Evolutionary conservation across 345 rosid genomes (phyloP), one percentile per base, ranked within the genome.

Genomic region (Sonneratia alba): DNA sequence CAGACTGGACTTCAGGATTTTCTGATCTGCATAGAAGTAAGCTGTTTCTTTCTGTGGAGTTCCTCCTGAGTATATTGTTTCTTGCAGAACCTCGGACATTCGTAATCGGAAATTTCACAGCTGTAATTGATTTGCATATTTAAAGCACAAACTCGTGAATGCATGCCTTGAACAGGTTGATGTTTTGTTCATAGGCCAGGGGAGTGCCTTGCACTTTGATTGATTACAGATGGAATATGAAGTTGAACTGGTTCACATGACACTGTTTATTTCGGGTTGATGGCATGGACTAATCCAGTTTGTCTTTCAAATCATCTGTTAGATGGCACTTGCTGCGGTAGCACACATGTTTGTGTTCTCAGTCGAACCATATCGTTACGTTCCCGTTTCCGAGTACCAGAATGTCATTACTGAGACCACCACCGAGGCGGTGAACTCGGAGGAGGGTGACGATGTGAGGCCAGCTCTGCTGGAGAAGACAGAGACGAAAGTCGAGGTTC

Each of bases 321-420:
- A 88, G 96, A 95, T 90, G 97, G 86, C 97, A 34, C 74, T 92
- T 42, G 99, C 93, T 38, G 97, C 99, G 0, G 84, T 83, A 71
- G 93, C 93, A 67, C 96, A 90, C 78, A 37, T 89, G 45, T 87
- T 84, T 76, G 96, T 92, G 18, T 90, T 95, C 78, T 83, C 93
- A 3, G 86, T 81, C 0, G 84, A 85, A 61, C 82, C 96, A n/a
- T 90, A 88, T 71, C 84, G 73, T 61, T 85, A 76, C 70, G 56
- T 82, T 38, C 81, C 89, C 1, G 24, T 79, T 32, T 36, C 86
- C 1, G 85, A 68, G 45, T 40, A 70, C 71, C 83, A 78, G 61
- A 78, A 74, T 70, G 73, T 85, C 62, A 77, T 83, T 4, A 57
- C 88, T 1, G 84, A 85, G 70, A 82, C 83, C 48, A 85, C 74